Conservation (phyloP, 371 early-diverging fungal species). For the Spiromyces aspiralis region DNA sequence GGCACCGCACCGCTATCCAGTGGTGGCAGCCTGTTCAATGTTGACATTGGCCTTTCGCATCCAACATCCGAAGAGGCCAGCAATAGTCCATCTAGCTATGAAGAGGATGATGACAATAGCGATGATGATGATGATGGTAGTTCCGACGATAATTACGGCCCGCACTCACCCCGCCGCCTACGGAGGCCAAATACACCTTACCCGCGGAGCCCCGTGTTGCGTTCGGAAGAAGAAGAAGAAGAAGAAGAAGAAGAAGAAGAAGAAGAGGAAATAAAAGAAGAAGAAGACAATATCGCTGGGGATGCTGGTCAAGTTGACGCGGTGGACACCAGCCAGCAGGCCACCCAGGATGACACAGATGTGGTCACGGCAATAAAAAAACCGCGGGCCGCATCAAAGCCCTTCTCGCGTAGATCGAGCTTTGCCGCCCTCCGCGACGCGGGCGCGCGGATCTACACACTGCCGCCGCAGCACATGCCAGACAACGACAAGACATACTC, state of each 20-base stretch:
- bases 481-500: slow-evolving; percentile 8
- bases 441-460: not conserved
- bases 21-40: no score
- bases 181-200: not conserved
- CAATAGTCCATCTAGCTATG: not conserved
- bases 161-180: not conserved
- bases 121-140: not conserved
- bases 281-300: no score
- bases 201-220: not conserved
- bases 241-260: no score
- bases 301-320: no score
- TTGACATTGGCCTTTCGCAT: slow-evolving; percentile 16
- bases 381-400: no score
- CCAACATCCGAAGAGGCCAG: not conserved
- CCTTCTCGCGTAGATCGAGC: slow-evolving; percentile 18
- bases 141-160: not conserved
- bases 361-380: slow-evolving; percentile 18
- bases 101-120: not conserved
- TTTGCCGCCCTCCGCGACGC: slow-evolving; percentile 6
- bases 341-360: no score
- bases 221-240: no score
- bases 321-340: no score
- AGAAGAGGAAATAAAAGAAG: no score
- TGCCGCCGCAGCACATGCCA: slow-evolving; percentile 1
- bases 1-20: no score